Evolutionary conservation across 345 rosid genomes (phyloP).

Genomic region (Eucalyptus marginata): DNA sequence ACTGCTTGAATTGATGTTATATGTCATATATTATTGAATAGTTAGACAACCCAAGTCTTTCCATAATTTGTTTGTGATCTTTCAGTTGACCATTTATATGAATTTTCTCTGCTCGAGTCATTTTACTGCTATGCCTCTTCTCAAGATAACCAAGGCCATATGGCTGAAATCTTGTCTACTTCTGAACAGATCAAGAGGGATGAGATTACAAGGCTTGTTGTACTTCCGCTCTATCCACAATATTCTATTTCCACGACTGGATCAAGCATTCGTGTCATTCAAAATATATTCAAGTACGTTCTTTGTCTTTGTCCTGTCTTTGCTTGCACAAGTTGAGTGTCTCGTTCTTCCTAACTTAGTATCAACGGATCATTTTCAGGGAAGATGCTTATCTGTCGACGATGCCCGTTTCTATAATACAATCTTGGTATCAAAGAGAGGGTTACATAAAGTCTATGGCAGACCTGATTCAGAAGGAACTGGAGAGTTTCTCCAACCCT

Average conservation of each 20-base stretch:
- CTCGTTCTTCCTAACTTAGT: neutral
- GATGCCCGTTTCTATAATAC: constrained; percentile 66
- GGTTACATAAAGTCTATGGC: constrained; percentile 89
- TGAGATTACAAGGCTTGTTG: constrained; percentile 71
- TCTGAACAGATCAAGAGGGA: constrained; percentile 66
- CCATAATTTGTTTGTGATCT: neutral
- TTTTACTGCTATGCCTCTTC: neutral
- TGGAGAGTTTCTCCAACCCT: constrained; percentile 53
- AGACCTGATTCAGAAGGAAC: constrained; percentile 65
- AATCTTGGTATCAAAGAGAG: constrained; percentile 81
- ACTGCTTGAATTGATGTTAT: neutral
- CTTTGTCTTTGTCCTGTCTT: neutral
- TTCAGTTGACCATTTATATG: neutral
- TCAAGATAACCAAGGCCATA: neutral
- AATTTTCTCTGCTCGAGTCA: neutral
- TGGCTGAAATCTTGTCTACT: neutral
- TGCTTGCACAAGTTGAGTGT: neutral
- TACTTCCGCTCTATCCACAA: constrained; percentile 96
- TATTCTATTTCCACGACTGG: constrained; percentile 93
- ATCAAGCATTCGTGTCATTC: constrained; percentile 79
- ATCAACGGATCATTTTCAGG: constrained; percentile 29
- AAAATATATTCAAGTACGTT: constrained; percentile 49
- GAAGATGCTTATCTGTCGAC: constrained; percentile 59
- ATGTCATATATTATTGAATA: neutral
- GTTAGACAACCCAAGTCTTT: neutral